Evolutionary conservation across 2,329 filamentous ascomycete species (phyloP).

Genomic region (Calcarisporium arbuscula): DNA sequence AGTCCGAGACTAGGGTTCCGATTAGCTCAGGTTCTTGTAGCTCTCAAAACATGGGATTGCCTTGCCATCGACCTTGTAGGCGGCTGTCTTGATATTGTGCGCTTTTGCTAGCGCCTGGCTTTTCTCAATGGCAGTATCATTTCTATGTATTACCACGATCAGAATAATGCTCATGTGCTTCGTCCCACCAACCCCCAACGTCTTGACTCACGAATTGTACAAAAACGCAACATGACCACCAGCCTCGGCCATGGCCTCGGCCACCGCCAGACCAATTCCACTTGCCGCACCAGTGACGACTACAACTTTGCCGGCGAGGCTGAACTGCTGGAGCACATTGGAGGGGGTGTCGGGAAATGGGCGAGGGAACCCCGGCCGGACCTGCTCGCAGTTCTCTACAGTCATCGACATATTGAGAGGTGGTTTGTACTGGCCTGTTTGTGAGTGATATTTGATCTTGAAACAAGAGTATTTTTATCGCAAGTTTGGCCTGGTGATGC

Average conservation of each 20-base stretch:
- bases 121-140: constrained; percentile 56
- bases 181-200: constrained; percentile 56
- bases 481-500: too few relatives aligned
- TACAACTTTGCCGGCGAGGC: constrained; percentile 62
- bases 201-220: constrained; percentile 68
- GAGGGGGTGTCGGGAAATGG: too few relatives aligned
- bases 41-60: too few relatives aligned
- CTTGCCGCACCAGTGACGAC: constrained; percentile 62
- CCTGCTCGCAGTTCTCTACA: too few relatives aligned
- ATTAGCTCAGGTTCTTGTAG: too few relatives aligned
- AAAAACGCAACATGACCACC: constrained; percentile 67
- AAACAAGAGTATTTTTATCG: too few relatives aligned
- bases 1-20: too few relatives aligned
- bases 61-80: constrained; percentile 8
- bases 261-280: constrained; percentile 61
- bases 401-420: too few relatives aligned
- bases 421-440: too few relatives aligned
- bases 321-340: constrained; percentile 61
- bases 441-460: too few relatives aligned
- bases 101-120: constrained; percentile 53
- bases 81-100: neutral
- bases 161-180: too few relatives aligned
- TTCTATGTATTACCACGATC: constrained; percentile 56
- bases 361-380: too few relatives aligned
- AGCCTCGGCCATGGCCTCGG: constrained; percentile 59